Evolutionary conservation across 1,284 basidiomycete species (phyloP).

Genomic region (Apiotrichum domesticum): DNA sequence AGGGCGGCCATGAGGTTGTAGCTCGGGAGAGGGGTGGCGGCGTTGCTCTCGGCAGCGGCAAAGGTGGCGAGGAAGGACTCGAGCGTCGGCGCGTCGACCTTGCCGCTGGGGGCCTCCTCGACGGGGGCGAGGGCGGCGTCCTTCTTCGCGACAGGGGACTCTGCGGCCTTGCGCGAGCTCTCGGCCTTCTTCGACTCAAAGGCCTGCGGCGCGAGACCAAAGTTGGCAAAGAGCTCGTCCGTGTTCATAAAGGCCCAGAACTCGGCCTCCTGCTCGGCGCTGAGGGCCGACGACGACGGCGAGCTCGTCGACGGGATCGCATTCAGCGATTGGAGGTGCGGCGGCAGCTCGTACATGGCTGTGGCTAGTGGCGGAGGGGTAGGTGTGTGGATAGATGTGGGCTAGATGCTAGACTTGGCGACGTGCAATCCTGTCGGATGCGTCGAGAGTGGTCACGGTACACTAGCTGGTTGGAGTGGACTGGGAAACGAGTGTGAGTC

Average conservation of each 20-base stretch:
- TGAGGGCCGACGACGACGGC: slow-evolving; percentile 26
- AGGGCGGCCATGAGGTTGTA: slow-evolving; percentile 27
- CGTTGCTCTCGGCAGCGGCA: slow-evolving; percentile 20
- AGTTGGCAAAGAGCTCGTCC: slow-evolving; percentile 40
- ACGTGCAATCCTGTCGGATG: no score
- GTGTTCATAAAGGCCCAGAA: slow-evolving; percentile 44
- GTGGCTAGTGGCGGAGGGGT: no score
- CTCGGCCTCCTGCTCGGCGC: slow-evolving; percentile 35
- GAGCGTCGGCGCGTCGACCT: slow-evolving; percentile 23
- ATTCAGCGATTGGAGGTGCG: slow-evolving; percentile 20
- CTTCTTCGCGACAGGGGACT: not conserved
- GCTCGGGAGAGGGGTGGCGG: slow-evolving; percentile 10
- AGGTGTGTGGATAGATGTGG: no score
- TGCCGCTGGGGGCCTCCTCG: not conserved
- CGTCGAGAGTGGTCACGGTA: no score
- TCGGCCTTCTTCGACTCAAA: slow-evolving; percentile 16
- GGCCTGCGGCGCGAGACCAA: slow-evolving; percentile 30
- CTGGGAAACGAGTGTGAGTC: no score
- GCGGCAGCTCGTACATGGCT: slow-evolving; percentile 17
- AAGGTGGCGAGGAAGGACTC: slow-evolving; percentile 44
- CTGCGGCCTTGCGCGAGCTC: slow-evolving; percentile 7
- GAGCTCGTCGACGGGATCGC: slow-evolving; percentile 24
- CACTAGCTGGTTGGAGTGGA: no score
- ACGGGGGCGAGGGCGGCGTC: slow-evolving; percentile 6
- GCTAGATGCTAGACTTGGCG: no score